A percentile compares a stretch with the other conserved stretches of the same genome.
Conservation (phyloP, 805 yeast genomes). For the Sungouiozyma ichnusensis region DNA sequence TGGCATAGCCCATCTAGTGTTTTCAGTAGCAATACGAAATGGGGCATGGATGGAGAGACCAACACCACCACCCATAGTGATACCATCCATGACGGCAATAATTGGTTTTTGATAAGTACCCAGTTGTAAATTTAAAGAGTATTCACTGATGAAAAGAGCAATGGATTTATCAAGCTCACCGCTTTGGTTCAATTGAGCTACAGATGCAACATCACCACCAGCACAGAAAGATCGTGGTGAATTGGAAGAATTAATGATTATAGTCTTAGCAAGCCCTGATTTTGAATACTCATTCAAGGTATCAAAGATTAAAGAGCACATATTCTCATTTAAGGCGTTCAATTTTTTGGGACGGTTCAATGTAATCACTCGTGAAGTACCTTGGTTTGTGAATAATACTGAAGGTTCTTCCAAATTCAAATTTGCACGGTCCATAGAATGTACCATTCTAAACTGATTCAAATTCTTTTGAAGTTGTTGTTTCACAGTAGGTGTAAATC, state of each 20-base stretch:
- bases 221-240: slow-evolving; percentile 78
- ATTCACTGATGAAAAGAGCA: slow-evolving; percentile 69
- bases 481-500: not conserved
- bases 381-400: slow-evolving; percentile 20
- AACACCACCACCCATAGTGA: slow-evolving; percentile 97
- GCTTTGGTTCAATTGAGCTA: slow-evolving; percentile 49
- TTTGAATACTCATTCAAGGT: slow-evolving; percentile 69
- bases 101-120: slow-evolving; percentile 82
- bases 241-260: slow-evolving; percentile 46
- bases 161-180: slow-evolving; percentile 41
- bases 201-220: slow-evolving; percentile 88
- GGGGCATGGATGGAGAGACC: slow-evolving; percentile 87
- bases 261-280: slow-evolving; percentile 49
- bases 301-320: slow-evolving; percentile 64
- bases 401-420: slow-evolving; percentile 3
- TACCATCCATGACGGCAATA: slow-evolving; percentile 80
- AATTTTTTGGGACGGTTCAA: slow-evolving; percentile 75
- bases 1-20: slow-evolving; percentile 92
- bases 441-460: not conserved
- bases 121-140: slow-evolving; percentile 65
- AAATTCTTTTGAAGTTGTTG: not conserved
- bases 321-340: slow-evolving; percentile 70
- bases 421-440: not conserved
- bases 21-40: slow-evolving; percentile 87
- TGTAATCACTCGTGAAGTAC: slow-evolving; percentile 58